Base-by-base conservation (phyloP, 441 rosid species). In the Erodium moschatum region DNA sequence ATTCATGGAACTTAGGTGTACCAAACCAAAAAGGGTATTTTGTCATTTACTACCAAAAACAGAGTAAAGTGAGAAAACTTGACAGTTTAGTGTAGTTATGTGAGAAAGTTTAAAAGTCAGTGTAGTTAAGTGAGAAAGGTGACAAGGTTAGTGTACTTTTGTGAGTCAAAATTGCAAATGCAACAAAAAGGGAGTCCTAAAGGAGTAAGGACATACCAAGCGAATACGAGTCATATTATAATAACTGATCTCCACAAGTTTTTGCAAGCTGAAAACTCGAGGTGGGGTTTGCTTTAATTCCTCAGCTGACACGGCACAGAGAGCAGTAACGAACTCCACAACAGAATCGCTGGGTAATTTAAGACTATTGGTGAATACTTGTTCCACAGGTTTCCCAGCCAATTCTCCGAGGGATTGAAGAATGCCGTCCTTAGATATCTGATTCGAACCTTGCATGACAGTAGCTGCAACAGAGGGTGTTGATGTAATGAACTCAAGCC, bases 201-300 rank as follows among this genome's bases (percentile, higher is more conserved):
- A 13, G 64, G 27, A 68, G 74, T 67, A 78, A 78, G 75, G 77
- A 69, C 65, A 74, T 92, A 95, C 99, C 99, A 95, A 81, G 54
- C 99, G 90, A 69, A 95, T 95, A 76, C 98, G 99, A 78, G 96
- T 89, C 87, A 88, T 95, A 75, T 95, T 95, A 88, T 95, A 95
- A 80, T 95, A 95, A 82, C 99, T 95, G 78, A 95, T 95, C 90
- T 95, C 98, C 56, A 92, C 96, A 76, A 95, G 98, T 78, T 95
- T 95, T 82, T 95, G 99, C 86, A 95, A 80, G 82, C 99, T 92
- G 88, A 89, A 95, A 75, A 92, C 99, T 68, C 99, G 96, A 72
- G 99, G 96, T 76, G 99, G 99, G 75, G 84, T 85, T 85, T 95
- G 99, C 80, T 82, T 95, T 66, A 95, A 79, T 73, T 95, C 99